Conservation (phyloP, 2,329 filamentous ascomycete genomes). For the Lasiodiplodia theobromae region DNA sequence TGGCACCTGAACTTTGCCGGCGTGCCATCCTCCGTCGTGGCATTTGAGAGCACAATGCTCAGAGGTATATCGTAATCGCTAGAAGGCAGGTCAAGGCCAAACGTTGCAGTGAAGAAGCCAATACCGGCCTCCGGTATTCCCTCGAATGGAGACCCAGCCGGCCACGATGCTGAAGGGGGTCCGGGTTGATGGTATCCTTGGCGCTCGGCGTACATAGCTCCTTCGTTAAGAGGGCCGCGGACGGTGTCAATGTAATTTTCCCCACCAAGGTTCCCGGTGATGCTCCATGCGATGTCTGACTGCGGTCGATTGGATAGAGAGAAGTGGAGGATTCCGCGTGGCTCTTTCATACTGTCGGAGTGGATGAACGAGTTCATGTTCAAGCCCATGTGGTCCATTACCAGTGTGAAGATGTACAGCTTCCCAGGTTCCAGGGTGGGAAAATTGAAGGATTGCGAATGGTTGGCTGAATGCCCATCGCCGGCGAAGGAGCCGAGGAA, state of each 20-base stretch:
- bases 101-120: constrained; percentile 62
- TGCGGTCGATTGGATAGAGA: constrained; percentile 56
- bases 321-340: constrained; percentile 69
- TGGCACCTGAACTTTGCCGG: constrained; percentile 63
- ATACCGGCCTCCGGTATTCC: constrained; percentile 59
- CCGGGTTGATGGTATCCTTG: constrained; percentile 68
- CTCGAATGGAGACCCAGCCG: constrained; percentile 53
- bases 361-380: constrained; percentile 69
- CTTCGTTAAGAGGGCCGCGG: constrained; percentile 72
- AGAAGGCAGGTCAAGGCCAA: constrained; percentile 62
- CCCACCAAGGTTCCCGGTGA: constrained; percentile 73
- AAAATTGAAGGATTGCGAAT: constrained; percentile 65
- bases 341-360: constrained; percentile 63
- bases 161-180: constrained; percentile 45
- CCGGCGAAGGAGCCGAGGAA: constrained; percentile 72
- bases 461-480: constrained; percentile 54
- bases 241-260: constrained; percentile 67
- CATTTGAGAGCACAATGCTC: constrained; percentile 40
- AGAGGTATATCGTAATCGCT: constrained; percentile 69
- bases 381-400: constrained; percentile 77
- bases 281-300: constrained; percentile 65
- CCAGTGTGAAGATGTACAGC: constrained; percentile 65
- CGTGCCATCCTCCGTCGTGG: constrained; percentile 50
- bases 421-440: constrained; percentile 42
- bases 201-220: constrained; percentile 68